Conservation (phyloP, 768 basidiomycete species). For the Exsudoporus frostii region DNA sequence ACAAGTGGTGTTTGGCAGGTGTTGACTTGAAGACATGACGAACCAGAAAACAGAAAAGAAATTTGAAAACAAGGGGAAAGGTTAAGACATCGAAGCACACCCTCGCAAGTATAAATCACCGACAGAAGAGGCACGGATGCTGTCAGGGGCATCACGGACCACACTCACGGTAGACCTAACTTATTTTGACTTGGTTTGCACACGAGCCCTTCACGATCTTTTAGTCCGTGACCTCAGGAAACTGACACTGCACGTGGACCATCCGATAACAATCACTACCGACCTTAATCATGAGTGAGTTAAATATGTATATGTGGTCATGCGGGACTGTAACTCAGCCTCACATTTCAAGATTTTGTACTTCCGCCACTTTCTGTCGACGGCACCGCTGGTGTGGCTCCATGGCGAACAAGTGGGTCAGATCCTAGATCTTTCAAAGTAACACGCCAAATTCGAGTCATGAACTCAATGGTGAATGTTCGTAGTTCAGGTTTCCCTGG, state of each 20-base stretch:
- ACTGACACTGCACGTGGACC: background rate
- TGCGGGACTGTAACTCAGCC: background rate
- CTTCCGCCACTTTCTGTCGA: background rate
- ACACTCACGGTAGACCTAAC: too few relatives aligned
- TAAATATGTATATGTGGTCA: too few relatives aligned
- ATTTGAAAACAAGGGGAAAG: background rate
- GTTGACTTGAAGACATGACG: conserved; percentile 23
- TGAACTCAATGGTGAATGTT: background rate
- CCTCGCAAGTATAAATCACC: conserved; percentile 15
- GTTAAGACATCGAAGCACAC: background rate
- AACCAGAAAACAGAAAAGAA: background rate
- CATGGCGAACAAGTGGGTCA: background rate
- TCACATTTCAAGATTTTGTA: background rate
- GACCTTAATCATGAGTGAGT: too few relatives aligned
- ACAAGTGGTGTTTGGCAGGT: conserved; percentile 15
- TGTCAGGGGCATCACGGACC: too few relatives aligned
- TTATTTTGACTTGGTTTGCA: too few relatives aligned
- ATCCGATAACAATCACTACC: background rate
- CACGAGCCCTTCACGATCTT: too few relatives aligned
- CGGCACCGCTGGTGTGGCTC: background rate
- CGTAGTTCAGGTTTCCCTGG: background rate
- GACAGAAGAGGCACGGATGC: background rate
- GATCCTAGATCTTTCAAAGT: background rate
- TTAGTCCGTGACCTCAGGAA: too few relatives aligned
- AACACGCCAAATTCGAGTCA: background rate